Evolutionary conservation across 2,329 filamentous ascomycete species (phyloP).

Genomic region (Pestalotiopsis sp.): DNA sequence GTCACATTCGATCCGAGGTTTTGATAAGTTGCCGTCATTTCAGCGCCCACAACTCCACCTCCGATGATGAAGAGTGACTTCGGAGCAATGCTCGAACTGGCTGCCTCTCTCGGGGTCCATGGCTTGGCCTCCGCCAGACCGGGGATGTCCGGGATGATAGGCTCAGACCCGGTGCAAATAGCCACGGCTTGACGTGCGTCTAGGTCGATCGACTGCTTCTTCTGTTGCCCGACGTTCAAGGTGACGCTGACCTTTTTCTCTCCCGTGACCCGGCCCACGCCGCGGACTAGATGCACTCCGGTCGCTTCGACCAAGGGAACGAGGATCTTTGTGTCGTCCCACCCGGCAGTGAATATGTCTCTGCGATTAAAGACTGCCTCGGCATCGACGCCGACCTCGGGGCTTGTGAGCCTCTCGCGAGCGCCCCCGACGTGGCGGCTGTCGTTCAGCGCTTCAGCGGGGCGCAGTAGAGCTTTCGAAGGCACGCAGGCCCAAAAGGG

Average conservation of each 20-base stretch:
- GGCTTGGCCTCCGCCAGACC: slow-evolving; percentile 1
- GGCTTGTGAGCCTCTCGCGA: not conserved
- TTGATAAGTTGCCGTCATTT: slow-evolving; percentile 4
- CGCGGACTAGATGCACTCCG: not conserved
- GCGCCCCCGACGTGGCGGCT: not conserved
- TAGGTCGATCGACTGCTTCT: not conserved
- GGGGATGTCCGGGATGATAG: not conserved
- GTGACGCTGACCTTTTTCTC: slow-evolving; percentile 1
- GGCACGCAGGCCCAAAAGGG: slow-evolving; percentile 4
- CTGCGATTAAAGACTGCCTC: slow-evolving; percentile 1
- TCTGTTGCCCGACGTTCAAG: not conserved
- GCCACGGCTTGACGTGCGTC: slow-evolving; percentile 4
- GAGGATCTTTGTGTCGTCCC: slow-evolving; percentile 5
- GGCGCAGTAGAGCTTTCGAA: not conserved
- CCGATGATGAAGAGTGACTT: slow-evolving; percentile 5
- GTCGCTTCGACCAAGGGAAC: not conserved
- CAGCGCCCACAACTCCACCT: slow-evolving; percentile 1
- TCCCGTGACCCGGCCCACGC: not conserved
- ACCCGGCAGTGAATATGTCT: slow-evolving; percentile 1
- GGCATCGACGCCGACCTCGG: not conserved
- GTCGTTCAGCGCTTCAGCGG: not conserved
- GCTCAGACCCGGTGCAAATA: slow-evolving; percentile 3
- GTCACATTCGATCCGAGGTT: not conserved
- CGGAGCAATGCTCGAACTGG: not conserved
- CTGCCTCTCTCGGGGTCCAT: slow-evolving; percentile 7